phyloP scores from a whole-genome alignment of 148 eudicot genomes.

The Mesembryanthemum crystallinum region DNA sequence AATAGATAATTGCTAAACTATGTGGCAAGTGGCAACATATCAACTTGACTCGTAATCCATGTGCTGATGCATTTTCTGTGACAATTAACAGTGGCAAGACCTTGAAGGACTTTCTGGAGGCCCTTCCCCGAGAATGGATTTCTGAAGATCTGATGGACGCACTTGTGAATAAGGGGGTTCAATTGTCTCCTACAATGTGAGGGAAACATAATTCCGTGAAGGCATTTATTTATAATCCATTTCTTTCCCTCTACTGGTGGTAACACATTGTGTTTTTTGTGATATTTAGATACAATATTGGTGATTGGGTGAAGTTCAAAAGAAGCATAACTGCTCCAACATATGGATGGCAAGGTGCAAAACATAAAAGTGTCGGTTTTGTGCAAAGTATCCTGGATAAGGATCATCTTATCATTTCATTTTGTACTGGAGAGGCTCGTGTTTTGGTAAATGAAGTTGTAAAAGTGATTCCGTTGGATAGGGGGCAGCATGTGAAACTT shows the following conservation, averaged over 20 bases:
- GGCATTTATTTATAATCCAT: background rate
- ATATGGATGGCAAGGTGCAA: constrained; percentile 95
- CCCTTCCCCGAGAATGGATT: constrained; percentile 98
- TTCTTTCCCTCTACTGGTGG: constrained; percentile 8
- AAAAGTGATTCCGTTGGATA: constrained; percentile 91
- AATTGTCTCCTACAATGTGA: constrained; percentile 90
- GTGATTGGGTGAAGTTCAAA: constrained; percentile 95
- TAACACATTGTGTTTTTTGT: constrained; percentile 11
- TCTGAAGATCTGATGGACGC: constrained; percentile 97
- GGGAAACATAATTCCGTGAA: constrained; percentile 22
- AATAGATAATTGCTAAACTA: background rate
- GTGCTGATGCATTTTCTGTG: constrained; percentile 14
- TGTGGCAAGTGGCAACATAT: background rate
- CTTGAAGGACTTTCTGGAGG: constrained; percentile 83
- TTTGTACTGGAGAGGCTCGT: constrained; percentile 89
- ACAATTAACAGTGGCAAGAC: constrained; percentile 77
- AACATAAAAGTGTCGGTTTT: constrained; percentile 87
- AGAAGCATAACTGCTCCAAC: constrained; percentile 62
- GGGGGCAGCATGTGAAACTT: constrained; percentile 96
- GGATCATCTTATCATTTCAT: constrained; percentile 78
- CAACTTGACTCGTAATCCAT: background rate
- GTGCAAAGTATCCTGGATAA: constrained; percentile 85
- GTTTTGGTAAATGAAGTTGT: constrained; percentile 78
- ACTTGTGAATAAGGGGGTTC: constrained; percentile 68
- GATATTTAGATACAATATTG: constrained; percentile 61